A percentile compares a stretch with the other conserved stretches of the same genome.
These are phyloP conservation scores for Amanita fuliginea DNA, from an alignment of 768 basidiomycete genomes.

Conservation along the genomic window DNA sequence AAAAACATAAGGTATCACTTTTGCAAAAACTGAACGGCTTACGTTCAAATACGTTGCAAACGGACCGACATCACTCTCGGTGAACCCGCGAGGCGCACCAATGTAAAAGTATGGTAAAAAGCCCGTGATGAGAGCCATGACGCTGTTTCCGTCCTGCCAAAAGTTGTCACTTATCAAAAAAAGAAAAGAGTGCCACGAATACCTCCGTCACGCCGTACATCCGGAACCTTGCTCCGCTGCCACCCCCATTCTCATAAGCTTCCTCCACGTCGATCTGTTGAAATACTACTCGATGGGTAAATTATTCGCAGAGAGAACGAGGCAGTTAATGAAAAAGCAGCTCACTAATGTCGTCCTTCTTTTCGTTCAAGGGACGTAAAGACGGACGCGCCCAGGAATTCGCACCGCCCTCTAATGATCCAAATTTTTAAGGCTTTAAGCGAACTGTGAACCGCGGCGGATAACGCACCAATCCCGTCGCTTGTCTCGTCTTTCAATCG, in stretches of 20 bases:
- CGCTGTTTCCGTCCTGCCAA: constrained; percentile 72
- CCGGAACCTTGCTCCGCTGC: constrained; percentile 33
- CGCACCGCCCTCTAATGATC: constrained; percentile 76
- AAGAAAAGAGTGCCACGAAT: constrained; percentile 3
- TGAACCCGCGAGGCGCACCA: constrained; percentile 76
- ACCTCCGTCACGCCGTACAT: constrained; percentile 93
- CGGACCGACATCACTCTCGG: constrained; percentile 48
- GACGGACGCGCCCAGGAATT: constrained; percentile 62
- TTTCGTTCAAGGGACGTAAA: constrained; percentile 42
- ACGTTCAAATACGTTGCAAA: constrained; percentile 73
- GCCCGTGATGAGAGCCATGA: constrained; percentile 69
- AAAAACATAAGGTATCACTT: not conserved
- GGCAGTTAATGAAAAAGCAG: not conserved
- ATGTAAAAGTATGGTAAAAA: constrained; percentile 95
- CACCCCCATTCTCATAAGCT: constrained; percentile 32
- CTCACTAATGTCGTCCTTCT: constrained; percentile 61
- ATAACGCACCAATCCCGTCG: constrained; percentile 29
- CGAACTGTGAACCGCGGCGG: not conserved
- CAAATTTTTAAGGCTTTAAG: no score
- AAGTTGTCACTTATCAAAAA: not conserved
- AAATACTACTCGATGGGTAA: constrained; percentile 47
- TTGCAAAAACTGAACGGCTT: constrained; percentile 14
- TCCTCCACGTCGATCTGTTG: constrained; percentile 94
- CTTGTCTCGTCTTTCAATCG: constrained; percentile 42
- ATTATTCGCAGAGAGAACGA: not conserved